Conservation (phyloP, 2,329 filamentous ascomycete genomes). For the Coleophoma cylindrospora region DNA sequence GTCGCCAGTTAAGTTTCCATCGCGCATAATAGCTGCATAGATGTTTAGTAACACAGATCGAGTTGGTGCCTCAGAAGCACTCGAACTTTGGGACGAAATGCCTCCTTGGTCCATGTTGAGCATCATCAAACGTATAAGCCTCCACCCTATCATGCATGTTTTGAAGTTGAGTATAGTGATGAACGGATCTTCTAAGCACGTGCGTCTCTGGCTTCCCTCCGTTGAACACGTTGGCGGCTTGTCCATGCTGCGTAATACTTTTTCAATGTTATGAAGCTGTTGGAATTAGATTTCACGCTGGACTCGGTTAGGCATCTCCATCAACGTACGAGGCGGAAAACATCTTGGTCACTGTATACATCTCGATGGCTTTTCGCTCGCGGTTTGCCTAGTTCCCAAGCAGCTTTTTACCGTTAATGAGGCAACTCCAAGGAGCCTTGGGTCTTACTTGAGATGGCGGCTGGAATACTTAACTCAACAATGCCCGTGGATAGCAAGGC, state of each 20-base stretch:
- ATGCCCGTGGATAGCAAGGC: background rate
- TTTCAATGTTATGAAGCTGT: background rate
- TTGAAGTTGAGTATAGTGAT: background rate
- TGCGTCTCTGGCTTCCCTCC: background rate
- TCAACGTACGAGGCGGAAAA: background rate
- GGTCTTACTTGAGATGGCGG: background rate
- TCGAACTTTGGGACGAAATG: background rate
- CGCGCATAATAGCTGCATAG: no score
- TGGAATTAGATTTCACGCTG: background rate
- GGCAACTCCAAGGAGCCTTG: background rate
- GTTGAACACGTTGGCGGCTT: background rate
- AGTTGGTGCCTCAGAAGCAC: background rate
- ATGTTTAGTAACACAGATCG: background rate
- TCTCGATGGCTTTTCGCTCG: background rate
- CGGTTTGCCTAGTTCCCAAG: constrained; percentile 1
- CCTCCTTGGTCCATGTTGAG: background rate
- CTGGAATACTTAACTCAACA: background rate
- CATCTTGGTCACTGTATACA: background rate
- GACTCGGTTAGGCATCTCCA: background rate
- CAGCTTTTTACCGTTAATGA: background rate
- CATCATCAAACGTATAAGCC: background rate
- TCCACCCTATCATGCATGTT: background rate
- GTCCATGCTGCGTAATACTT: background rate
- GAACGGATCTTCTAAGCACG: constrained; percentile 1
- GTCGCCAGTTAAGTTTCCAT: no score